Base-by-base conservation (phyloP, 345 rosid genomes). In the Eucalyptus regnans region DNA sequence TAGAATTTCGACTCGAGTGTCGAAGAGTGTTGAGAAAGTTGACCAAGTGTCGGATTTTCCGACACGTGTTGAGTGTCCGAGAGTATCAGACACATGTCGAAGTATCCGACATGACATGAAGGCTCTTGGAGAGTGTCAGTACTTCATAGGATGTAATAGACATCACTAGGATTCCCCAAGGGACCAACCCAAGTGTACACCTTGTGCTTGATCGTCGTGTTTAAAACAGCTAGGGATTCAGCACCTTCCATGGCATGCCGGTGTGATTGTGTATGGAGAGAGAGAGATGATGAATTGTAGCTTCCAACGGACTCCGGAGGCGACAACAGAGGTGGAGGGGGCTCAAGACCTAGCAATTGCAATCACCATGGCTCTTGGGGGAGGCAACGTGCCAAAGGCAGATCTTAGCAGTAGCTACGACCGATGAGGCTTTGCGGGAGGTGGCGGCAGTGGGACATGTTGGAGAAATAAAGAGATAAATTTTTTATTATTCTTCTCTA, bases 101-200 rank as follows among this genome's bases (percentile, higher is more conserved):
- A n/a, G n/a, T n/a, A n/a, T n/a, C n/a, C n/a, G n/a, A n/a, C n/a
- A n/a, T n/a, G n/a, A n/a, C n/a, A n/a, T n/a, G n/a, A n/a, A n/a
- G n/a, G n/a, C n/a, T n/a, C n/a, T n/a, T n/a, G n/a, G n/a, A n/a
- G n/a, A n/a, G n/a, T n/a, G n/a, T n/a, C n/a, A n/a, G n/a, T n/a
- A n/a, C n/a, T n/a, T n/a, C n/a, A n/a, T n/a, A n/a, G n/a, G n/a
- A n/a, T n/a, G n/a, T n/a, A 93, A 90, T 95, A 96, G 2, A 96
- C 96, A 71, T 95, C 97, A 86, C 98, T 96, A 0, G 5, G 25
- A 1, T 52, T 52, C 58, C 56, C 25, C 58, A 0, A 8, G 58
- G 1, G 58, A 52, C 10, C 23, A 7, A 52, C 23, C 9, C 5
- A 8, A 52, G 58, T 52, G 8, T 52, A 18, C 58, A 52, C 25